Base-by-base conservation (phyloP, 257 asterid species). In the Primulina tabacum region DNA sequence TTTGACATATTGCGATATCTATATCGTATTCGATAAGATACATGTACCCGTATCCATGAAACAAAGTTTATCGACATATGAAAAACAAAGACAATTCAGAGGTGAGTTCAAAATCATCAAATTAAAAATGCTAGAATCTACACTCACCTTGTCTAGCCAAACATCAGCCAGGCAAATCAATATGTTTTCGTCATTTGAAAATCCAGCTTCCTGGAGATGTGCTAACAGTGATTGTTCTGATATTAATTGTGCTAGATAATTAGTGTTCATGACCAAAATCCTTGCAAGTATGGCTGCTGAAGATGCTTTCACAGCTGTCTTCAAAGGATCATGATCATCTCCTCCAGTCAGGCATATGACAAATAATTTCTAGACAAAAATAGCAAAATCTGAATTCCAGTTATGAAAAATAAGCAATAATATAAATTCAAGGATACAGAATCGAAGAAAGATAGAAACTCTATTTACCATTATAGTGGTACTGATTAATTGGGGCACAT, bases 141-240 rank as follows among this genome's bases (percentile, higher is more conserved):
- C 35, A 35, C 87, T 76, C 61, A 89, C 99, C 97, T 88, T 89
- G 81, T 94, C 99, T 63, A 91, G 95, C 99, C 99, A 94, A 56
- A 89, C 82, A 71, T 94, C 97, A 55, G 88, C 95, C 58, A 94
- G 88, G 88, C 97, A 86, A 80, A 94, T 95, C 71, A 94, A 97
- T 77, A 91, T 77, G 73, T 80, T 88, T 73, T 89, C 98, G 64
- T 94, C 96, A 70, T 66, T 79, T 53, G 96, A 87, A 82, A 88
- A 82, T 60, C 97, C 95, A 79, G 83, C 79, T 64, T 85, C 84
- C 73, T 91, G 96, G 70, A 89, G 88, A 77, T 79, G 89, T 69
- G 81, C 82, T 75, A 83, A 68, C 57, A 89, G 77, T 64, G 89
- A 80, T 43, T 90, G 89, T 69, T 94, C 97, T 62, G 96, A 82